Percentiles rank a stretch among this genome's conserved stretches.
These are phyloP conservation scores for Cystobasidium onofrii DNA, from an alignment of 768 basidiomycete species.

Conservation along the genomic window DNA sequence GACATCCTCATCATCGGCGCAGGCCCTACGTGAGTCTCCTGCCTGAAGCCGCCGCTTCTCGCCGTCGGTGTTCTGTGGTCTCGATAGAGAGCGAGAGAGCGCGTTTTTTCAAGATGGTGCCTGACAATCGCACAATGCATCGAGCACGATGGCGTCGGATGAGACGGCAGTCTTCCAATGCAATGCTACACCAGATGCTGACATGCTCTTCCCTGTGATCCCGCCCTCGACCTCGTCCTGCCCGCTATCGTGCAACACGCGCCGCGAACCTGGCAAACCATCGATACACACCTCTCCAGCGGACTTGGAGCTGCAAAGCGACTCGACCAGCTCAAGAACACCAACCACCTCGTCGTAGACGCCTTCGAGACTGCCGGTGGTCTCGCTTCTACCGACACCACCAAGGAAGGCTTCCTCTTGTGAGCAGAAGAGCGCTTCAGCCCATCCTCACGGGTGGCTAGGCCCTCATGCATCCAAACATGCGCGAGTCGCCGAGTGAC, in stretches of 20 bases:
- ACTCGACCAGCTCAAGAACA: constrained; percentile 45
- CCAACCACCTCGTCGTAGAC: constrained; percentile 44
- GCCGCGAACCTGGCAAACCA: too few relatives aligned
- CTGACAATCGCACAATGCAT: too few relatives aligned
- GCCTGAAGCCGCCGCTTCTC: too few relatives aligned
- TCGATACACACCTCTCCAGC: constrained; percentile 36
- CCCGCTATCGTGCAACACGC: too few relatives aligned
- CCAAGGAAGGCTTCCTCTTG: constrained; percentile 47
- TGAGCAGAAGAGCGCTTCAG: neutral
- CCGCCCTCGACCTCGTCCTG: neutral
- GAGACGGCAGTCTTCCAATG: too few relatives aligned
- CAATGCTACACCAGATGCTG: neutral
- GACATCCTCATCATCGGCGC: constrained; percentile 46
- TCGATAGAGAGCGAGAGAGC: too few relatives aligned
- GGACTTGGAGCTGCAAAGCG: constrained; percentile 48
- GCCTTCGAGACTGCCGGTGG: constrained; percentile 44
- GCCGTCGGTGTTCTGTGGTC: too few relatives aligned
- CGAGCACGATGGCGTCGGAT: too few relatives aligned
- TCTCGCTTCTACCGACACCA: constrained; percentile 46
- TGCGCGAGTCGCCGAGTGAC: neutral
- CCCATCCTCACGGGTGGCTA: neutral
- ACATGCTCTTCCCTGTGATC: neutral
- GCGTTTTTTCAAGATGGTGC: too few relatives aligned
- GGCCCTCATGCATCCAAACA: neutral
- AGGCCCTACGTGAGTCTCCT: constrained; percentile 45